phyloP scores from a whole-genome alignment of 768 basidiomycete species.

The Pisolithus albus region DNA sequence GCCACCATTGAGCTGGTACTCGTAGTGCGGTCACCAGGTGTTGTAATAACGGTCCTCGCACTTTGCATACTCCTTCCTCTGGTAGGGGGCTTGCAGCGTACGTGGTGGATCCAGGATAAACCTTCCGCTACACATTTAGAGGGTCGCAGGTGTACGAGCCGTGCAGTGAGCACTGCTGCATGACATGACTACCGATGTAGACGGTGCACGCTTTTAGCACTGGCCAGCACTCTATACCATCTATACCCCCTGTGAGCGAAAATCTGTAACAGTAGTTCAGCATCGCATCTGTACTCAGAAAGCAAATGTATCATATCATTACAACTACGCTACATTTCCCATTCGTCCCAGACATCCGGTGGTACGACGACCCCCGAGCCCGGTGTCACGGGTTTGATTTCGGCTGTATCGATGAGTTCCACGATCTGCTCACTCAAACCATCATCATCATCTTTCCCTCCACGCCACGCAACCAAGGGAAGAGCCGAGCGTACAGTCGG shows the following conservation, averaged over 20 bases:
- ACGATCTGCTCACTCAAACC: constrained; percentile 58
- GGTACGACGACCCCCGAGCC: constrained; percentile 10
- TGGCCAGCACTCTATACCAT: too few species aligned
- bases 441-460: constrained; percentile 47
- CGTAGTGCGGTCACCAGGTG: constrained; percentile 16
- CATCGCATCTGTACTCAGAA: too few species aligned
- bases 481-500: constrained; percentile 33
- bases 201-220: too few species aligned
- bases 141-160: neutral
- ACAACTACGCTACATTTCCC: constrained; percentile 48
- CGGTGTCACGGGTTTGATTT: constrained; percentile 37
- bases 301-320: neutral
- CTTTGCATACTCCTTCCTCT: constrained; percentile 17
- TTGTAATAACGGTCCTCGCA: constrained; percentile 13
- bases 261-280: too few species aligned
- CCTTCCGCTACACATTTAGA: neutral
- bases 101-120: neutral
- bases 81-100: constrained; percentile 4
- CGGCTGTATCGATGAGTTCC: constrained; percentile 64
- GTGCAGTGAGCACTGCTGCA: neutral
- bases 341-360: constrained; percentile 56
- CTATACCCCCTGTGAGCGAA: too few species aligned
- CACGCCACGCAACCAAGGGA: constrained; percentile 59
- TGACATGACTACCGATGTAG: too few species aligned
- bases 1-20: constrained; percentile 11